phyloP scores from a whole-genome alignment of 1,284 basidiomycete genomes.

The Coriolopsis trogii region DNA sequence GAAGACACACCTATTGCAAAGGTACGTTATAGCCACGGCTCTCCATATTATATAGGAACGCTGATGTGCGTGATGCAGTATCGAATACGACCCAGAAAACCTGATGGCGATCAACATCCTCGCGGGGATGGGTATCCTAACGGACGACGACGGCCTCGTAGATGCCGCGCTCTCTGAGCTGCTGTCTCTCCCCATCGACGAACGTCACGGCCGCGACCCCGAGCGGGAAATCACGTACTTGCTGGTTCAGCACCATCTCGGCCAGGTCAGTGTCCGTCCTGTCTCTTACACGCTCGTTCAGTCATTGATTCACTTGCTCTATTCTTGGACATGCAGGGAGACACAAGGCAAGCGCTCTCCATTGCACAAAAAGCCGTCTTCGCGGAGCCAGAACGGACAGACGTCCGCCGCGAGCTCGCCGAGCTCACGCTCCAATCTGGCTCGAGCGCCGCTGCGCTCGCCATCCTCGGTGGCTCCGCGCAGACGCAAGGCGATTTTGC shows the following conservation, averaged over 20 bases:
- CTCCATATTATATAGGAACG: background rate
- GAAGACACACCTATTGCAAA: constrained; percentile 82
- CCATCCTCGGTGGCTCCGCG: constrained; percentile 37
- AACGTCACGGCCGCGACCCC: constrained; percentile 66
- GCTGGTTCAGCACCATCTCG: constrained; percentile 66
- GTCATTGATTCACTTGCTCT: background rate
- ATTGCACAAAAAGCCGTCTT: constrained; percentile 59
- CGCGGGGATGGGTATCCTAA: constrained; percentile 85
- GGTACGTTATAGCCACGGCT: constrained; percentile 45
- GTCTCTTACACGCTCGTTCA: background rate
- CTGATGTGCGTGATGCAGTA: constrained; percentile 42
- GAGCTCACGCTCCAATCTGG: constrained; percentile 53
- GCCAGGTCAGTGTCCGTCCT: constrained; percentile 49
- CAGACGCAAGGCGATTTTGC: constrained; percentile 32
- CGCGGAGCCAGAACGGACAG: constrained; percentile 53
- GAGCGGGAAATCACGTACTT: constrained; percentile 67
- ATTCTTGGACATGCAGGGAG: constrained; percentile 50
- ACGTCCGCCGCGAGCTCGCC: constrained; percentile 55
- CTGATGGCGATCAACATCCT: constrained; percentile 81
- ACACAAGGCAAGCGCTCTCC: constrained; percentile 51
- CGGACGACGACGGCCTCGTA: constrained; percentile 77
- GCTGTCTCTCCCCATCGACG: constrained; percentile 63
- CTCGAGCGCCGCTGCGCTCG: constrained; percentile 43
- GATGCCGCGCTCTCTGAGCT: constrained; percentile 90
- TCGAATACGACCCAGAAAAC: constrained; percentile 70